Percentiles rank a stretch among this genome's conserved stretches.
Conservation (phyloP, 108 stramenopile species). For the Cyclotella sp. region DNA sequence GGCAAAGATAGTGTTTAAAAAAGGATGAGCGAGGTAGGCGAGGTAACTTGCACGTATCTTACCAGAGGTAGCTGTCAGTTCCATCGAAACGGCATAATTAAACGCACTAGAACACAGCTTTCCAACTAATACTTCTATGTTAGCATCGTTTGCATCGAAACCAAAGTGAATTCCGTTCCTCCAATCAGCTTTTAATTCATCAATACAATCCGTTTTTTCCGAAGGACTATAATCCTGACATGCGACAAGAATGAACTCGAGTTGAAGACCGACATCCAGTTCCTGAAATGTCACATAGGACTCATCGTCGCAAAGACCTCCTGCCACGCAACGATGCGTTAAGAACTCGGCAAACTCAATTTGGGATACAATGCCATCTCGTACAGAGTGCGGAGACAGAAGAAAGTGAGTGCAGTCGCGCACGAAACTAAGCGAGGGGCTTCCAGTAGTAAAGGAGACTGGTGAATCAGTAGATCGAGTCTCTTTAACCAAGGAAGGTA, state of each 20-base stretch:
- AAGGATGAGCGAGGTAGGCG: not conserved
- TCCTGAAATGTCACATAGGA: slow-evolving; percentile 11
- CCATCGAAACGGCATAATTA: slow-evolving; percentile 10
- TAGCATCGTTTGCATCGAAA: slow-evolving; percentile 4
- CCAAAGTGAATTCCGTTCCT: slow-evolving; percentile 21
- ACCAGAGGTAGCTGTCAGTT: slow-evolving; percentile 7
- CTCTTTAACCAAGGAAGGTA: not conserved
- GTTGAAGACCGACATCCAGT: slow-evolving; percentile 19
- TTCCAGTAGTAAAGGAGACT: not conserved
- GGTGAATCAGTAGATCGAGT: not conserved
- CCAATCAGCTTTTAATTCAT: slow-evolving; percentile 10
- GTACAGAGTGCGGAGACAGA: not conserved
- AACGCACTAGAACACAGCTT: slow-evolving; percentile 7
- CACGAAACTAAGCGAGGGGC: slow-evolving; percentile 4
- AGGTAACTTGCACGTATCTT: not conserved
- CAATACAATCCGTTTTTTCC: not conserved
- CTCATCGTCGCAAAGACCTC: slow-evolving; percentile 17
- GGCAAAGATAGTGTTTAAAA: not conserved
- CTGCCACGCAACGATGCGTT: slow-evolving; percentile 3
- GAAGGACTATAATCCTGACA: not conserved
- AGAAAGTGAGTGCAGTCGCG: slow-evolving; percentile 10
- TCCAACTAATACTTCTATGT: not conserved
- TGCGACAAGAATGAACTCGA: slow-evolving; percentile 21
- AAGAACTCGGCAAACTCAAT: slow-evolving; percentile 19
- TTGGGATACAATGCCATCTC: slow-evolving; percentile 30